Evolutionary conservation across 805 yeast species (phyloP).

Genomic region (Hanseniaspora occidentalis): DNA sequence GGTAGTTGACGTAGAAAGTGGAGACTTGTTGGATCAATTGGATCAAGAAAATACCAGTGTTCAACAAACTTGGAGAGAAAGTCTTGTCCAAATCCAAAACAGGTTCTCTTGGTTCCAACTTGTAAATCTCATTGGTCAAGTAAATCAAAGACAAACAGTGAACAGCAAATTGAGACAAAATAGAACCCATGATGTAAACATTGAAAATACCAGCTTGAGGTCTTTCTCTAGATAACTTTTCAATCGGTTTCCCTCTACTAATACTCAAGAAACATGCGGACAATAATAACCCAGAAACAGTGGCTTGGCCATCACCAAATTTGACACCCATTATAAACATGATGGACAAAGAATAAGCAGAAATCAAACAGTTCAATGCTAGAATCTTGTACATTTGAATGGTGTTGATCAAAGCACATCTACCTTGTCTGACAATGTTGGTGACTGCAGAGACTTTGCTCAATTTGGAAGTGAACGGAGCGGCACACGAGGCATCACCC

Average conservation of each 20-base stretch:
- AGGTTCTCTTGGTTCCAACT: conserved; percentile 86
- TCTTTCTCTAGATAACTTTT: conserved; percentile 81
- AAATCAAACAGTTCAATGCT: conserved; percentile 91
- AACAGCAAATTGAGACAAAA: conserved; percentile 89
- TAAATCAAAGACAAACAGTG: conserved; percentile 76
- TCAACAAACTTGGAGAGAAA: conserved; percentile 79
- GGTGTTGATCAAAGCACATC: conserved; percentile 93
- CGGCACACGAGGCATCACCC: conserved; percentile 99
- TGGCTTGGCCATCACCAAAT: conserved; percentile 97
- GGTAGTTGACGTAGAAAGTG: conserved; percentile 94
- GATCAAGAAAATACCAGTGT: conserved; percentile 89
- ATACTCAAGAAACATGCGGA: conserved; percentile 92
- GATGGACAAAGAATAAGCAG: conserved; percentile 91
- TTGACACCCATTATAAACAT: conserved; percentile 94
- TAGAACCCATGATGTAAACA: conserved; percentile 93
- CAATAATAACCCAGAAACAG: conserved; percentile 83
- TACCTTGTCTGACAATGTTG: conserved; percentile 91
- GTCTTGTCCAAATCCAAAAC: conserved; percentile 80
- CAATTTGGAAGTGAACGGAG: conserved; percentile 93
- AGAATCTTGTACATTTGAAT: conserved; percentile 98
- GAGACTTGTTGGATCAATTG: conserved; percentile 95
- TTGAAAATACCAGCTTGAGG: conserved; percentile 98
- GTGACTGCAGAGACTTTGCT: conserved; percentile 88
- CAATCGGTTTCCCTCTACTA: conserved; percentile 84
- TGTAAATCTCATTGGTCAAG: conserved; percentile 71